Conservation (phyloP, 169 alveolate species). For the Plasmodium sp. region DNA sequence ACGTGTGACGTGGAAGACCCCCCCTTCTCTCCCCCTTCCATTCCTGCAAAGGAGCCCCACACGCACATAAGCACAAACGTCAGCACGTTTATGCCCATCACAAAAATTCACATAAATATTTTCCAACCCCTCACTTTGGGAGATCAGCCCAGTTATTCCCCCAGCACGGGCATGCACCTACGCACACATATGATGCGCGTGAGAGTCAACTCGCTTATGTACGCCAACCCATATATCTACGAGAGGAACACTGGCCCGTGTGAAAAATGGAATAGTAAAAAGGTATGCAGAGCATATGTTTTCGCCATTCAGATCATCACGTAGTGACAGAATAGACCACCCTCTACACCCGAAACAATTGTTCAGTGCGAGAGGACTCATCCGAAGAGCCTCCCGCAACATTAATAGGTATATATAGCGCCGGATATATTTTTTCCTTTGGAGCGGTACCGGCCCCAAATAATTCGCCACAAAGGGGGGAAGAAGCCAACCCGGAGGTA, state of each 20-base stretch:
- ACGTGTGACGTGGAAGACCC: background rate
- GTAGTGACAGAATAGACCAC: background rate
- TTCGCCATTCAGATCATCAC: background rate
- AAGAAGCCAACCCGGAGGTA: background rate
- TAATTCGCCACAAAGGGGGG: background rate
- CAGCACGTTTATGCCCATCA: background rate
- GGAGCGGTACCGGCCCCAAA: background rate
- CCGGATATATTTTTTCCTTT: background rate
- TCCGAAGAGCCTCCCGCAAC: background rate
- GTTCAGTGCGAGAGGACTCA: background rate
- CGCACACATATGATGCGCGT: background rate
- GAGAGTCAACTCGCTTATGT: background rate
- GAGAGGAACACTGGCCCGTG: background rate
- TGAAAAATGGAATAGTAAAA: background rate
- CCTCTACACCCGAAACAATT: background rate
- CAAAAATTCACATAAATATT: too few species aligned
- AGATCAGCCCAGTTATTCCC: background rate
- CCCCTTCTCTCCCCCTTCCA: background rate
- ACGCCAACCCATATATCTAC: background rate
- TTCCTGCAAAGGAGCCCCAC: background rate
- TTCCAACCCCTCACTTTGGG: background rate
- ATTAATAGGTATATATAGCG: background rate
- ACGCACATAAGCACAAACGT: background rate
- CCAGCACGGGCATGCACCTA: background rate
- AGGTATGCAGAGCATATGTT: background rate